Base-by-base conservation (phyloP, 768 basidiomycete genomes). In the Epithele typhae region DNA sequence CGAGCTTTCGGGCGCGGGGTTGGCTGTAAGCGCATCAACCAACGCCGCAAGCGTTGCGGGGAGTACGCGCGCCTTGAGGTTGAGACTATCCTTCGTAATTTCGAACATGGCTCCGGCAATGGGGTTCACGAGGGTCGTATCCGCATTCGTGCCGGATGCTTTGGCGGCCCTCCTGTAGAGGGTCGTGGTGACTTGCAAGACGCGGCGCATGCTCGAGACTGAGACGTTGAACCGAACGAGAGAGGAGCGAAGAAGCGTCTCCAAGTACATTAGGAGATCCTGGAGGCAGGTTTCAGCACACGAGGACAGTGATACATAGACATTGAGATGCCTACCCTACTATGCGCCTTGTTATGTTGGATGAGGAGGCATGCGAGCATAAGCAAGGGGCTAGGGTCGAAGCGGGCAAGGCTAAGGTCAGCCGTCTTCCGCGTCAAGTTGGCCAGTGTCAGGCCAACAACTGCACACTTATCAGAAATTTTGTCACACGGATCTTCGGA, bases 261-360 rank as follows among this genome's bases (percentile, higher is more conserved):
- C 84, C n/a, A 74, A 56, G 53, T 74, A 77, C 2, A 67, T 54
- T 10, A 87, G 57, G 38, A 90, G 59, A 32, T 84, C 83, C 86
- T 85, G 37, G 14, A 17, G 34, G n/a, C n/a, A n/a, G 34, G 27
- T 11, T 25, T 2, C 4, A 27, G 14, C 17, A 9, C n/a, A 21
- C 25, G 30, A 25, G 5, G n/a, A 11, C 23, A 5, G 18, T 14
- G 27, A 7, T 7, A 30, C 14, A 14, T 30, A 30, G 8, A 30
- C 5, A 46, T 34, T 40, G 21, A 30, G 33, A 14, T 42, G 23
- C 69, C 46, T 49, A 85, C 86, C 48, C 77, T 70, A 56, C 71
- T 73, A 37, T 77, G 69, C 18, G 71, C 63, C 60, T 79, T 80
- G 64, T 86, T 84, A 56, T 80, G 72, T 46, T 79, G 72, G 12